phyloP scores from a whole-genome alignment of 306 rosid species.

The Hippophae gyantsensis region DNA sequence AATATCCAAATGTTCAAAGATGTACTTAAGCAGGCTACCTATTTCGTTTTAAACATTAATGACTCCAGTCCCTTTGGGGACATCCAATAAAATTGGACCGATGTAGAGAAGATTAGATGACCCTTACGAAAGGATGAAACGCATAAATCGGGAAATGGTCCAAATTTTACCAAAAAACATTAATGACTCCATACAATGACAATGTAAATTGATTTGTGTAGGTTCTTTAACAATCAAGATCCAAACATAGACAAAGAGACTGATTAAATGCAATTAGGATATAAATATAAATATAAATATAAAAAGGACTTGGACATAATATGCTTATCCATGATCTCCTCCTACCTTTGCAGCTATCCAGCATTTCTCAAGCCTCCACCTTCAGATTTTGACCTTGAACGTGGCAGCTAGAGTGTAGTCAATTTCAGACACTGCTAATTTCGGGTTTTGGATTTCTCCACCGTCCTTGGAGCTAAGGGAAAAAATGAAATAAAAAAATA shows the following conservation, averaged over 20 bases:
- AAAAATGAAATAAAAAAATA: conserved; percentile 15
- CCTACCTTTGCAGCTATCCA: conserved; percentile 7
- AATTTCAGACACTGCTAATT: conserved; percentile 28
- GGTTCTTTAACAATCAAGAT: conserved; percentile 29
- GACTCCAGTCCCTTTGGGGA: too few relatives aligned
- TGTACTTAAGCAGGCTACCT: conserved; percentile 2
- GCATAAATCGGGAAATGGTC: too few relatives aligned
- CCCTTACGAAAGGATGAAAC: too few relatives aligned
- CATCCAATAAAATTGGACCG: too few relatives aligned
- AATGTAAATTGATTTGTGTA: conserved; percentile 26
- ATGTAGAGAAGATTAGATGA: too few relatives aligned
- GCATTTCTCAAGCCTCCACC: not conserved
- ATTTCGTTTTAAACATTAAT: too few relatives aligned
- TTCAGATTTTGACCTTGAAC: conserved; percentile 1
- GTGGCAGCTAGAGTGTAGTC: conserved; percentile 27
- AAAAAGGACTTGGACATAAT: too few relatives aligned
- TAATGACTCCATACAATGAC: conserved; percentile 23
- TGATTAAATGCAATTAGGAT: too few relatives aligned
- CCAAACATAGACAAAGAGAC: conserved; percentile 13
- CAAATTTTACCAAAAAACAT: too few relatives aligned
- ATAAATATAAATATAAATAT: too few relatives aligned
- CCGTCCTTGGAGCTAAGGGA: conserved; percentile 77
- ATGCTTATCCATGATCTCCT: not conserved
- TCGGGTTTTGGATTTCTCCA: conserved; percentile 74
- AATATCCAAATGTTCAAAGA: conserved; percentile 12